Evolutionary conservation across 495 filamentous ascomycete species (phyloP), one percentile per base, ranked within the genome.

Genomic region (Rostrohypoxylon terebratum): DNA sequence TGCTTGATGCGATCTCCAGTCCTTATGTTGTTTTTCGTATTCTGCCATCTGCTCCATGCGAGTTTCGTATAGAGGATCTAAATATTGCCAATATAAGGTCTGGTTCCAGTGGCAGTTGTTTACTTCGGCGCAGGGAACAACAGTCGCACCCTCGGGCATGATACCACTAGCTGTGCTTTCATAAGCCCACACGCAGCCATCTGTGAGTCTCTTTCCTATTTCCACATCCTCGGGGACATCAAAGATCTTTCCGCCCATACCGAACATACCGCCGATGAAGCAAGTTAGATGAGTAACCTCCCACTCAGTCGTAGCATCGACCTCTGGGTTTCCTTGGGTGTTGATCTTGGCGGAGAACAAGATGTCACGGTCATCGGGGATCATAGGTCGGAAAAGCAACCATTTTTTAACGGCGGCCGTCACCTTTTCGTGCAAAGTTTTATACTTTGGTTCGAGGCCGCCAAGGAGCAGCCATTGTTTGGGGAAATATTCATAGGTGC

Each of bases 151-250:
- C 78, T 99, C 96, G 1, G 96, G 94, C 94, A 97, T 97, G 71
- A 99, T 93, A 3, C 95, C 96, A 0, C 90, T 91, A 1, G 87
- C 83, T 11, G 92, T 94, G 16, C 86, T 85, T 72, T 93, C 89
- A 77, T 98, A 98, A 1, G 94, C 91, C 95, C 94, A 98, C 2
- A 96, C 91, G 77, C 96, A 99, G 20, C 95, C 96, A 64, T 97
- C 94, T 0, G 95, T 92, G 11, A 99, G 87, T 76, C 92, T 92
- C 69, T 86, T 84, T 6, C 91, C 96, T 50, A 97, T 87, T 44
- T 96, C 90, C 48, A 98, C 82, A 78, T 99, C 95, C 20, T 86
- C 86, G 6, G 90, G 84, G n/a, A 90, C 84, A 9, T 88, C 86
- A 68, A 97, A 97, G n/a, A 94, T 84, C 80, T 93, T 94, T 44